phyloP scores from a whole-genome alignment of 1,139 yeast genomes.

The Candida albicans region DNA sequence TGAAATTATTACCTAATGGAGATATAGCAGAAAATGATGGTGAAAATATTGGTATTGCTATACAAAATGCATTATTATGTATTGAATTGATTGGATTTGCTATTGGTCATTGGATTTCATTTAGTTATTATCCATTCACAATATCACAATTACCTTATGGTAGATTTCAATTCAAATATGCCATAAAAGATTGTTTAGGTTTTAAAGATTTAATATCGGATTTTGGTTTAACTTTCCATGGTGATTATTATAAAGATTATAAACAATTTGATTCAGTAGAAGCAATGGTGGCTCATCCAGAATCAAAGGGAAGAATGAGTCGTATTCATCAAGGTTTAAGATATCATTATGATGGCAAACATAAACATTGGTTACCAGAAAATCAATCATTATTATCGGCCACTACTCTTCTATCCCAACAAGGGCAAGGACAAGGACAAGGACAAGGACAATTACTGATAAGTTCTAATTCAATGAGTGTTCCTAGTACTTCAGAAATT shows the following conservation, averaged over 20 bases:
- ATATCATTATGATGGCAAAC: slow-evolving; percentile 73
- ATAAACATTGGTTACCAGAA: slow-evolving; percentile 80
- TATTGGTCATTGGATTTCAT: slow-evolving; percentile 82
- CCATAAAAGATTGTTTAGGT: slow-evolving; percentile 77
- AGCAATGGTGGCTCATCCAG: slow-evolving; percentile 67
- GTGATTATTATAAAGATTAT: slow-evolving; percentile 73
- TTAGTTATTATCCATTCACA: slow-evolving; percentile 73
- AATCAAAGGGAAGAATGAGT: slow-evolving; percentile 63
- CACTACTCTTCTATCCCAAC: neutral
- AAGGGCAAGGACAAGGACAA: no score
- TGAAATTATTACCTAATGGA: slow-evolving; percentile 48
- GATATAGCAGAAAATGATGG: slow-evolving; percentile 22
- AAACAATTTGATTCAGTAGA: slow-evolving; percentile 82
- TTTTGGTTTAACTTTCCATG: slow-evolving; percentile 69
- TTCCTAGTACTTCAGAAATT: slow-evolving; percentile 32
- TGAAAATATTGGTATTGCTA: slow-evolving; percentile 52
- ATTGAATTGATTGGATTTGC: slow-evolving; percentile 86
- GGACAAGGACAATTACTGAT: no score
- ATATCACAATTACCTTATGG: slow-evolving; percentile 64
- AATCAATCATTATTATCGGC: slow-evolving; percentile 16
- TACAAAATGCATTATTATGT: slow-evolving; percentile 80
- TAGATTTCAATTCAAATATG: slow-evolving; percentile 57
- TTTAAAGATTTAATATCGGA: slow-evolving; percentile 74
- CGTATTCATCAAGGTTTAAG: slow-evolving; percentile 83
- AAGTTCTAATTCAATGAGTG: slow-evolving; percentile 2